These are phyloP conservation scores for Ochetophila trinervis DNA, from an alignment of 306 rosid species.

Conservation along the genomic window DNA sequence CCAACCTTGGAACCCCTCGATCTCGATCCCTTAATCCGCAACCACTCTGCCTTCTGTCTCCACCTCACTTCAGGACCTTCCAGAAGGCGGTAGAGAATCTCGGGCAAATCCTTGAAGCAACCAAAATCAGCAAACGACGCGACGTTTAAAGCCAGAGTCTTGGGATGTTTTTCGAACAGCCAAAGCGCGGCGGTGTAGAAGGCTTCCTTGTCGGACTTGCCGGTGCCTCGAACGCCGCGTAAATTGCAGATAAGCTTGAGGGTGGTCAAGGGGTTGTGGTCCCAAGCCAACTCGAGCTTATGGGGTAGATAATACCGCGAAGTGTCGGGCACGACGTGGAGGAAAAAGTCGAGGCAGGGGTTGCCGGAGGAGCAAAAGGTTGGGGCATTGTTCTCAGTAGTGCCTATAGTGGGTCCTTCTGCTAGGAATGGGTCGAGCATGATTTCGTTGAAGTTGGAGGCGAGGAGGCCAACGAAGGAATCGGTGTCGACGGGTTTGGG, in stretches of 20 bases:
- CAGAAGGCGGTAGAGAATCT: conserved; percentile 58
- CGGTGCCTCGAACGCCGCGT: conserved; percentile 66
- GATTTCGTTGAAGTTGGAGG: conserved; percentile 30
- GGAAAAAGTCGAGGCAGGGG: conserved; percentile 64
- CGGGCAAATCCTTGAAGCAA: conserved; percentile 68
- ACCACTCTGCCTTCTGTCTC: conserved; percentile 35
- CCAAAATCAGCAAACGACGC: conserved; percentile 57
- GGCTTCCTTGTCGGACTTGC: conserved; percentile 47
- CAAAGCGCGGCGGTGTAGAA: conserved; percentile 52
- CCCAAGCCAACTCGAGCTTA: conserved; percentile 44
- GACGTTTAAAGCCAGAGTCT: conserved; percentile 52
- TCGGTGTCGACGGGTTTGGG: conserved; percentile 21
- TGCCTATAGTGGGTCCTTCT: conserved; percentile 17
- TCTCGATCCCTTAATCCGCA: background rate
- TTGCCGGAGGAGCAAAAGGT: conserved; percentile 51
- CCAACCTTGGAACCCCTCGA: too few species aligned
- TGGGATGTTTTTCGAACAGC: conserved; percentile 58
- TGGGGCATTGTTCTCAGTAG: conserved; percentile 41
- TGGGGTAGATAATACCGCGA: conserved; percentile 17
- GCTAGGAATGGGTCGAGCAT: background rate
- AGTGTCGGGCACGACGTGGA: conserved; percentile 55
- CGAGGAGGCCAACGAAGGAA: conserved; percentile 39
- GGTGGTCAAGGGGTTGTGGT: conserved; percentile 40
- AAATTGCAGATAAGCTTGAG: conserved; percentile 68
- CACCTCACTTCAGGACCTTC: conserved; percentile 41